phyloP scores from a whole-genome alignment of 805 yeast species.

The Metschnikowia reukaufii region DNA sequence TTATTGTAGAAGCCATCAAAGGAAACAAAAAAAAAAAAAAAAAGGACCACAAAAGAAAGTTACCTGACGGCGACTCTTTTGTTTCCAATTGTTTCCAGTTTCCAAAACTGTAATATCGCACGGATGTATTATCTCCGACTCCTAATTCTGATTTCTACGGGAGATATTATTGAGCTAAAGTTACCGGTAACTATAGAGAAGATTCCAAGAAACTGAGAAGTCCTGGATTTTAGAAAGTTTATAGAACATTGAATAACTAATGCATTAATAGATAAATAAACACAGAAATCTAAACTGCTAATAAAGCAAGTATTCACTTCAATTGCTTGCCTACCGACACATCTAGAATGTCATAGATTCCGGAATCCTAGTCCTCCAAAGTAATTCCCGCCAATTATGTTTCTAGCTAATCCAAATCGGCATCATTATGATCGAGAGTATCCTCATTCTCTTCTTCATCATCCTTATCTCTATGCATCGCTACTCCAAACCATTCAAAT shows the following conservation, averaged over 20 bases:
- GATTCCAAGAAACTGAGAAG: slow-evolving; percentile 7
- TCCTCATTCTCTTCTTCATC: slow-evolving; percentile 53
- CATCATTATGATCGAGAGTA: slow-evolving; percentile 47
- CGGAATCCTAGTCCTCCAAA: slow-evolving; percentile 34
- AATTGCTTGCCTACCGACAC: slow-evolving; percentile 58
- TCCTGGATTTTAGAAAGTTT: too few relatives aligned
- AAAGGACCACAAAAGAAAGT: slow-evolving; percentile 3
- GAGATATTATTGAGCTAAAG: slow-evolving; percentile 25
- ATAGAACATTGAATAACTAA: background rate
- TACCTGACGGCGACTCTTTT: slow-evolving; percentile 12
- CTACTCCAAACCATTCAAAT: slow-evolving; percentile 89
- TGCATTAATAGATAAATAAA: background rate
- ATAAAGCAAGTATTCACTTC: slow-evolving; percentile 2
- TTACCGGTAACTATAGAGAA: slow-evolving; percentile 33
- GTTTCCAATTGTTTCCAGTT: slow-evolving; percentile 37
- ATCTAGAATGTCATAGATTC: slow-evolving; percentile 57
- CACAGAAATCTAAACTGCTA: background rate
- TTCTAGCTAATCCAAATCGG: slow-evolving; percentile 54
- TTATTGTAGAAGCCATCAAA: slow-evolving; percentile 29
- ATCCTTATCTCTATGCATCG: slow-evolving; percentile 63
- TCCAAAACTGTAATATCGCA: slow-evolving; percentile 37
- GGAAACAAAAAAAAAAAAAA: slow-evolving; percentile 20
- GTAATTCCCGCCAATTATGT: slow-evolving; percentile 46
- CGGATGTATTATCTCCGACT: slow-evolving; percentile 36
- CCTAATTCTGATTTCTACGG: slow-evolving; percentile 24